phyloP scores from a whole-genome alignment of 2,329 filamentous ascomycete species.

The Graphiopsis chlorocephala region DNA sequence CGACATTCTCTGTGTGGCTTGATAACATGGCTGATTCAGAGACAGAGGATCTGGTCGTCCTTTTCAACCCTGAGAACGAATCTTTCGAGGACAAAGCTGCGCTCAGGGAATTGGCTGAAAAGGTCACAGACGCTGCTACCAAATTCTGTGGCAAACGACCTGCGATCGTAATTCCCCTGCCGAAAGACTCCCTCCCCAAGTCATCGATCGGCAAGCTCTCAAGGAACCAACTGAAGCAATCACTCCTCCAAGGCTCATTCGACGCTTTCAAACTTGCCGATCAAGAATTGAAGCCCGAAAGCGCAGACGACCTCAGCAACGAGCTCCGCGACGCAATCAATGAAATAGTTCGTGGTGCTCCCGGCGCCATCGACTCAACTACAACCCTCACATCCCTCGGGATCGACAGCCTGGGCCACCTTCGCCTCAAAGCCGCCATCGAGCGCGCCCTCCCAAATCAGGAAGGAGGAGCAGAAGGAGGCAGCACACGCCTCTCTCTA shows the following conservation, averaged over 20 bases:
- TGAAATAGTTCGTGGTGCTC: conserved; percentile 16
- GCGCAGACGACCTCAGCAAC: background rate
- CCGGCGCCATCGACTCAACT: background rate
- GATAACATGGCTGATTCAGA: conserved; percentile 18
- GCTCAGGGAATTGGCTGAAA: conserved; percentile 19
- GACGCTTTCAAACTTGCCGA: conserved; percentile 12
- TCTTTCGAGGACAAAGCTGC: conserved; percentile 18
- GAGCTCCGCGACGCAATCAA: conserved; percentile 17
- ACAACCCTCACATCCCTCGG: conserved; percentile 19
- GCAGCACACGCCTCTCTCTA: background rate
- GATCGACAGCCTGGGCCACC: conserved; percentile 18
- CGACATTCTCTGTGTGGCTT: conserved; percentile 24
- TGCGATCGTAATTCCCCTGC: conserved; percentile 21
- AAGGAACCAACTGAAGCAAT: conserved; percentile 20
- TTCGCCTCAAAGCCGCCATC: conserved; percentile 24
- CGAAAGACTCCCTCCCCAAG: conserved; percentile 22
- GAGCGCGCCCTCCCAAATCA: conserved; percentile 18
- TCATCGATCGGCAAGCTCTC: conserved; percentile 28
- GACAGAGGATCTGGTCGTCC: conserved; percentile 22
- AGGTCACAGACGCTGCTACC: conserved; percentile 19
- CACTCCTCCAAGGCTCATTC: conserved; percentile 18
- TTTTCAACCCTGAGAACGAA: conserved; percentile 21
- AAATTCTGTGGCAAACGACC: conserved; percentile 21
- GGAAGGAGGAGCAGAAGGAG: background rate
- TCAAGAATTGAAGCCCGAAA: background rate